Evolutionary conservation across 345 rosid genomes (phyloP).

Genomic region (Chamaenerion angustifolium): DNA sequence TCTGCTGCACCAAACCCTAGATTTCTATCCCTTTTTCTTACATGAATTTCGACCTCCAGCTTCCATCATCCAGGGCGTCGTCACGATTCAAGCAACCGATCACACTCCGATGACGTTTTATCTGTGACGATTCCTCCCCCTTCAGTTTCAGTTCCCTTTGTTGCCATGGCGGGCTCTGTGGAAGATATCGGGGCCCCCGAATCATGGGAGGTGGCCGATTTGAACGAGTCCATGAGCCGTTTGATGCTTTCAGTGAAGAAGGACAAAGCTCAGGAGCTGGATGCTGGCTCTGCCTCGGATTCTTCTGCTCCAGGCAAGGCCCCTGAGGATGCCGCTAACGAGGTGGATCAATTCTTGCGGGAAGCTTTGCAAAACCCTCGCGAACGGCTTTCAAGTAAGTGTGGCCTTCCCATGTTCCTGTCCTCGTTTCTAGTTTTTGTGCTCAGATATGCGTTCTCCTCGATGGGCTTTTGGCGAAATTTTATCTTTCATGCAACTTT

Average conservation of each 20-base stretch:
- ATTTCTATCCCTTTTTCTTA: too few species aligned
- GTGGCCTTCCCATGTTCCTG: too few species aligned
- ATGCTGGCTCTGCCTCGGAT: constrained; percentile 11
- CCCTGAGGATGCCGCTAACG: constrained; percentile 25
- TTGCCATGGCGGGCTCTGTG: constrained; percentile 55
- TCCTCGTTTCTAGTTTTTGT: too few species aligned
- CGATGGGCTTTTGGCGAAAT: too few species aligned
- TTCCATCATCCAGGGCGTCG: too few species aligned
- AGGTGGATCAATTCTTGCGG: constrained; percentile 68
- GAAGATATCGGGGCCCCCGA: constrained; percentile 68
- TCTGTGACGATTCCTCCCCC: background rate
- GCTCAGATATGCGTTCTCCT: too few species aligned
- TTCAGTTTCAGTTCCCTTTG: background rate
- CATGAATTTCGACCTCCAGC: too few species aligned
- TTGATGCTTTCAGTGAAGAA: constrained; percentile 32
- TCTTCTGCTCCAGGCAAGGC: constrained; percentile 11
- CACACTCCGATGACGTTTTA: background rate
- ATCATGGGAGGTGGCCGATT: constrained; percentile 79
- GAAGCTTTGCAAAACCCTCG: constrained; percentile 73
- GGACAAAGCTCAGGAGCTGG: constrained; percentile 8
- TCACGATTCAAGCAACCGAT: background rate
- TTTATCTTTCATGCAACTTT: too few species aligned
- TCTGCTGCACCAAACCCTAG: background rate
- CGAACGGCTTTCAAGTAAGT: constrained; percentile 69
- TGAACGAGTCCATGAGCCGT: constrained; percentile 60